These are phyloP conservation scores for Thielaviopsis musarum DNA, from an alignment of 2,329 filamentous ascomycete genomes.

Conservation along the genomic window DNA sequence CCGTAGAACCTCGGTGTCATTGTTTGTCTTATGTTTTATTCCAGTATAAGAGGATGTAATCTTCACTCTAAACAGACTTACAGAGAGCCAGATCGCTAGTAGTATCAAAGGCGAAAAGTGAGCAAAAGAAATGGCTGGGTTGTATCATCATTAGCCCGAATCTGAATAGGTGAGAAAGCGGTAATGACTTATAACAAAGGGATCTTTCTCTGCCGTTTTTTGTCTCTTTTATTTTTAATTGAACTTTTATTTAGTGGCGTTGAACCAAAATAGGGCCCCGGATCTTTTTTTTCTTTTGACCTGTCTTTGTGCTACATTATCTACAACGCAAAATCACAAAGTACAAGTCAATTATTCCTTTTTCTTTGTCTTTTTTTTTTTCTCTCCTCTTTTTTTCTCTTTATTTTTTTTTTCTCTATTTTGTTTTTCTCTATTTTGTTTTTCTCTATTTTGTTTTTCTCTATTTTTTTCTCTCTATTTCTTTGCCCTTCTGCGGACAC, in stretches of 20 bases:
- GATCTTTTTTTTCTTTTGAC: neutral
- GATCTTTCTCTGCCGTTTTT: neutral
- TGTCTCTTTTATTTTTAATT: neutral
- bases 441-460: no score
- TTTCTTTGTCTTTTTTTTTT: neutral
- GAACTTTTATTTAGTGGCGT: neutral
- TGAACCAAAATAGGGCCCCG: neutral
- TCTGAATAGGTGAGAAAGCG: neutral
- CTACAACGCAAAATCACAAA: neutral
- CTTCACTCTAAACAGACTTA: no score
- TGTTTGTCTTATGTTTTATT: no score
- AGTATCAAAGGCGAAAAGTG: no score
- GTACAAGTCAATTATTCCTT: neutral
- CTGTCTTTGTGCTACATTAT: neutral
- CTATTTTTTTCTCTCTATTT: neutral
- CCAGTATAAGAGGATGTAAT: no score
- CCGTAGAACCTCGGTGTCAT: no score
- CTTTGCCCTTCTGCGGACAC: neutral
- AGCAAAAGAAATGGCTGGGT: neutral
- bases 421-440: no score
- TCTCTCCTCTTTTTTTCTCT: neutral
- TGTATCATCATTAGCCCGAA: neutral
- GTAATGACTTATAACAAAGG: neutral
- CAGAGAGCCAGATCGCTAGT: no score
- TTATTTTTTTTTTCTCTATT: neutral